A percentile compares a stretch with the other conserved stretches of the same genome.
phyloP scores from a whole-genome alignment of 768 basidiomycete species.

The Suillus cothurnatus region DNA sequence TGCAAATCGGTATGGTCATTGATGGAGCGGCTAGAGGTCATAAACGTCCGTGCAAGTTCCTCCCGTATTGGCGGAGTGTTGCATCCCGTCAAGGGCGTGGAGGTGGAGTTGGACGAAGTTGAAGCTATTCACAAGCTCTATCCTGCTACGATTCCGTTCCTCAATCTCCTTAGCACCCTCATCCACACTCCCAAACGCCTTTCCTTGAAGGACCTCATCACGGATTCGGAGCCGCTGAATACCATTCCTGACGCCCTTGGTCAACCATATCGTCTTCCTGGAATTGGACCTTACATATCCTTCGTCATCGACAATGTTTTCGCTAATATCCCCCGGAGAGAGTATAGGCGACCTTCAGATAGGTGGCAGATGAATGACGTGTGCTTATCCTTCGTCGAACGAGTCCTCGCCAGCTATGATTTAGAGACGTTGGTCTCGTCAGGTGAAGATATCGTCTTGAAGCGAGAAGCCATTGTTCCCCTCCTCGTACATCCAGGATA shows the following conservation, averaged over 20 bases:
- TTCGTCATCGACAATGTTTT: constrained; percentile 93
- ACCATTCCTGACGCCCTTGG: constrained; percentile 83
- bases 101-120: constrained; percentile 86
- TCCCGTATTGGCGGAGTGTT: constrained; percentile 34
- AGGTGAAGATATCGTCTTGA: constrained; percentile 54
- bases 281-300: constrained; percentile 78
- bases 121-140: constrained; percentile 80
- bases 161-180: constrained; percentile 78
- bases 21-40: constrained; percentile 85
- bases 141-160: constrained; percentile 87
- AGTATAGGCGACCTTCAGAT: constrained; percentile 74
- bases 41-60: constrained; percentile 61
- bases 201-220: constrained; percentile 57
- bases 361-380: constrained; percentile 87
- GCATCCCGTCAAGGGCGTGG: constrained; percentile 72
- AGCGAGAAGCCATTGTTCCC: constrained; percentile 54
- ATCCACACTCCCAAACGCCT: constrained; percentile 82
- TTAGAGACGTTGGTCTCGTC: constrained; percentile 68
- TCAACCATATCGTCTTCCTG: constrained; percentile 76
- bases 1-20: constrained; percentile 81
- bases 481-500: constrained; percentile 83
- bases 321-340: constrained; percentile 70
- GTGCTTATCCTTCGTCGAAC: constrained; percentile 83
- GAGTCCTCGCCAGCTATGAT: constrained; percentile 79
- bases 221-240: constrained; percentile 62